phyloP scores from a whole-genome alignment of 1,284 basidiomycete genomes.

The Trichosporon faecale region DNA sequence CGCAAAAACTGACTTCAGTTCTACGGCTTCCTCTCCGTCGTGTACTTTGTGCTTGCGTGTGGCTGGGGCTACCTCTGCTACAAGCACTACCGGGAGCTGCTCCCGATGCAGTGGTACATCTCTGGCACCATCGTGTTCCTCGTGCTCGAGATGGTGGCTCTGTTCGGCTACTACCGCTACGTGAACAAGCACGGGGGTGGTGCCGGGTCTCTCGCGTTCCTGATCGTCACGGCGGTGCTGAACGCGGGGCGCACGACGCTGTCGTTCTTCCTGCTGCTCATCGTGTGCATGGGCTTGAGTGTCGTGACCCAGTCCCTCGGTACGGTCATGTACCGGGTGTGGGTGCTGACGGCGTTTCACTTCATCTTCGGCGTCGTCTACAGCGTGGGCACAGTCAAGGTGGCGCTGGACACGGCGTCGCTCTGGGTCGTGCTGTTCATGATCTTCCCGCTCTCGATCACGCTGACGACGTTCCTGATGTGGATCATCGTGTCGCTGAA shows the following conservation, averaged over 20 bases:
- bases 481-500: constrained; percentile 93
- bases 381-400: constrained; percentile 84
- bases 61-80: constrained; percentile 84
- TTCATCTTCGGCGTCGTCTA: constrained; percentile 93
- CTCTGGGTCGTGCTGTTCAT: constrained; percentile 73
- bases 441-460: constrained; percentile 89
- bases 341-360: constrained; percentile 58
- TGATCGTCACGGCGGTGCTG: constrained; percentile 78
- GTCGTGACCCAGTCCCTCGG: constrained; percentile 59
- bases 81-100: constrained; percentile 72
- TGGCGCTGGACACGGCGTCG: constrained; percentile 83
- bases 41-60: constrained; percentile 67
- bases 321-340: constrained; percentile 47
- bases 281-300: constrained; percentile 81
- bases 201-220: constrained; percentile 71
- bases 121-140: constrained; percentile 86
- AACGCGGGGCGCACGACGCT: constrained; percentile 91
- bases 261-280: constrained; percentile 87
- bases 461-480: constrained; percentile 86
- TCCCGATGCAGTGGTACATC: constrained; percentile 77
- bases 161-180: constrained; percentile 62
- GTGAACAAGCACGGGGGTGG: constrained; percentile 81
- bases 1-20: constrained; percentile 59
- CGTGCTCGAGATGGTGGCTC: constrained; percentile 88
- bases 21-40: constrained; percentile 76